These are phyloP conservation scores for Bryoerythrophyllum caledonicum DNA, from an alignment of 225 moss, liverwort and hornwort species.

Conservation along the genomic window DNA sequence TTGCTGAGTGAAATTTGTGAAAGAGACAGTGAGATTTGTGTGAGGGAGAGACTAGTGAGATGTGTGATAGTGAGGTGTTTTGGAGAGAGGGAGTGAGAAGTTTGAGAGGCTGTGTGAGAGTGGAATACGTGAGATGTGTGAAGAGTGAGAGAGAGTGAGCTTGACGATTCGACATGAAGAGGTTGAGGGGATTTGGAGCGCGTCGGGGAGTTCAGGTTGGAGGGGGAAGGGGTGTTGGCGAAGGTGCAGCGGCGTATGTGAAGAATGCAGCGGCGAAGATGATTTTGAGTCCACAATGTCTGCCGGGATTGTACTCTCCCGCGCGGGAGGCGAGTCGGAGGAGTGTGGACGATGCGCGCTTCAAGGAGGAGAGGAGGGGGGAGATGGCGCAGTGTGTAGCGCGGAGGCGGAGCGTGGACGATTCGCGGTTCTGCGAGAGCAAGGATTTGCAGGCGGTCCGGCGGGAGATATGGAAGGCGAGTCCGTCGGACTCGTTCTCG, in stretches of 20 bases:
- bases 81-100: neutral
- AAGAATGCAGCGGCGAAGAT: neutral
- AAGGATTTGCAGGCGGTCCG: slow-evolving; percentile 34
- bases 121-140: neutral
- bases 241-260: neutral
- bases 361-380: neutral
- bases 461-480: slow-evolving; percentile 23
- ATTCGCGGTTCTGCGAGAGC: slow-evolving; percentile 17
- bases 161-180: neutral
- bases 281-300: slow-evolving; percentile 22
- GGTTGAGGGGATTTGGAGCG: slow-evolving; percentile 28
- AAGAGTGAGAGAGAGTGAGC: neutral
- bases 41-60: too few relatives aligned
- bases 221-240: too few relatives aligned
- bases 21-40: too few relatives aligned
- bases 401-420: slow-evolving; percentile 39
- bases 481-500: slow-evolving; percentile 31
- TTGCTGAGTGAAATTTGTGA: too few relatives aligned
- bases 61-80: too few relatives aligned
- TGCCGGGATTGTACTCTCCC: slow-evolving; percentile 29
- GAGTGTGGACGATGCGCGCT: slow-evolving; percentile 26
- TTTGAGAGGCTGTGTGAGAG: neutral
- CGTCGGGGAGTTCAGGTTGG: neutral
- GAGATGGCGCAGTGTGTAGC: neutral
- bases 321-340: slow-evolving; percentile 22